These are phyloP conservation scores for Alternaria triticimaculans DNA, from an alignment of 2,329 filamentous ascomycete species.

Conservation along the genomic window DNA sequence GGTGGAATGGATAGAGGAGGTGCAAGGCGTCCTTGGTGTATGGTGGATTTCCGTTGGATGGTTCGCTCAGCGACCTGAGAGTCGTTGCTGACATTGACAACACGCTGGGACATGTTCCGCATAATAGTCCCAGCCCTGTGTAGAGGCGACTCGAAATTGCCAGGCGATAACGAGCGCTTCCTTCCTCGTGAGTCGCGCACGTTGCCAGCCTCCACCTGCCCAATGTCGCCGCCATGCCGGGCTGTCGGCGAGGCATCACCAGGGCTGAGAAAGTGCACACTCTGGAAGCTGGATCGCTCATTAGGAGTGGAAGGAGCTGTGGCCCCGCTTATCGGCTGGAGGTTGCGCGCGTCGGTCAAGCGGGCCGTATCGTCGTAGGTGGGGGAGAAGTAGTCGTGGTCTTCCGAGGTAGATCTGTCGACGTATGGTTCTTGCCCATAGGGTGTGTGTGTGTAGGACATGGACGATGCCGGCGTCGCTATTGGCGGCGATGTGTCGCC, in stretches of 20 bases:
- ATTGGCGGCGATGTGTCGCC: conserved; percentile 45
- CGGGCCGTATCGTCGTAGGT: conserved; percentile 64
- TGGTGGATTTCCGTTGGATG: conserved; percentile 66
- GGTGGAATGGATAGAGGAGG: conserved; percentile 59
- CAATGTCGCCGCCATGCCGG: conserved; percentile 66
- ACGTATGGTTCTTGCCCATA: conserved; percentile 37
- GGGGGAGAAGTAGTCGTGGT: conserved; percentile 62
- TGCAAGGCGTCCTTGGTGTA: conserved; percentile 61
- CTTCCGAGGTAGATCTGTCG: conserved; percentile 57
- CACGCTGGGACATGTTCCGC: conserved; percentile 88
- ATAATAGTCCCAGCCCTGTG: conserved; percentile 59
- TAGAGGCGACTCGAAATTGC: conserved; percentile 54
- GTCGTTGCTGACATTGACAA: conserved; percentile 96
- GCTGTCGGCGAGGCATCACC: conserved; percentile 52
- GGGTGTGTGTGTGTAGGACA: conserved; percentile 55
- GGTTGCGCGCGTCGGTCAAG: conserved; percentile 62
- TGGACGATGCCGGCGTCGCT: conserved; percentile 46
- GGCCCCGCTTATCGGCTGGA: conserved; percentile 64
- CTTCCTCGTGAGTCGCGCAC: conserved; percentile 49
- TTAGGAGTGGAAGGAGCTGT: conserved; percentile 47
- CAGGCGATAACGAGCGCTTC: conserved; percentile 58
- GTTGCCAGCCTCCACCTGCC: conserved; percentile 61
- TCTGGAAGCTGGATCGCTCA: conserved; percentile 58
- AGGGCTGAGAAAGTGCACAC: conserved; percentile 59
- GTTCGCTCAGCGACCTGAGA: conserved; percentile 80